phyloP scores from a whole-genome alignment of 2,329 filamentous ascomycete genomes.

The Neurospora sp. region DNA sequence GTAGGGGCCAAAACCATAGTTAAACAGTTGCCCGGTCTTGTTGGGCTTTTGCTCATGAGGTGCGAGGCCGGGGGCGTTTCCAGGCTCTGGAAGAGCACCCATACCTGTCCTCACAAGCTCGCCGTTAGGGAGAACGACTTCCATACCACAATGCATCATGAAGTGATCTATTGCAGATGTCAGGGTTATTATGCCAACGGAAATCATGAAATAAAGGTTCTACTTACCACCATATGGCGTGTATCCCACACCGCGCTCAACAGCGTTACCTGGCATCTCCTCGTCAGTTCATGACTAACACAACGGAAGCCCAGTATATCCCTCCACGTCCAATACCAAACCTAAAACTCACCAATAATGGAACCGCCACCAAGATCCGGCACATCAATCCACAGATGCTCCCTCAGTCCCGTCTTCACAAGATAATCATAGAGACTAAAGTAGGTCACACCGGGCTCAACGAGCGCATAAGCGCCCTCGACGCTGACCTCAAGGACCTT shows the following conservation, averaged over 20 bases:
- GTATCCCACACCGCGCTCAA: slow-evolving; percentile 14
- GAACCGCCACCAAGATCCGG: slow-evolving; percentile 32
- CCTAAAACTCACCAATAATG: slow-evolving; percentile 35
- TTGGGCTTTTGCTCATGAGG: slow-evolving; percentile 20
- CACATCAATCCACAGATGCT: slow-evolving; percentile 31
- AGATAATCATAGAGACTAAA: slow-evolving; percentile 39
- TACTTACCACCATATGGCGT: slow-evolving; percentile 25
- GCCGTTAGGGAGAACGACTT: slow-evolving; percentile 35
- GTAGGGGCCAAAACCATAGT: slow-evolving; percentile 30
- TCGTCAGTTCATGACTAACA: not conserved
- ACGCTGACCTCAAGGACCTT: slow-evolving; percentile 41
- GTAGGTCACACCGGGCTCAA: slow-evolving; percentile 47
- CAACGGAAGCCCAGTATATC: not conserved
- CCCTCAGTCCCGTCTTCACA: slow-evolving; percentile 26
- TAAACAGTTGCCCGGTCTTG: slow-evolving; percentile 29
- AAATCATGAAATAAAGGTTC: not conserved
- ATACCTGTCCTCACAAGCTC: slow-evolving; percentile 37
- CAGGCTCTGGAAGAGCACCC: slow-evolving; percentile 31
- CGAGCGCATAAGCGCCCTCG: slow-evolving; percentile 37
- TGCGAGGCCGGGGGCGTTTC: not conserved
- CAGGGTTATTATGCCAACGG: not conserved
- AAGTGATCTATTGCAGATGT: slow-evolving; percentile 24
- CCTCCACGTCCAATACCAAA: slow-evolving; percentile 16
- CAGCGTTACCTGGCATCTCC: slow-evolving; percentile 6
- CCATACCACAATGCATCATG: slow-evolving; percentile 32